These are phyloP conservation scores for Microdochium paspali DNA, from an alignment of 2,329 filamentous ascomycete genomes.

Conservation along the genomic window DNA sequence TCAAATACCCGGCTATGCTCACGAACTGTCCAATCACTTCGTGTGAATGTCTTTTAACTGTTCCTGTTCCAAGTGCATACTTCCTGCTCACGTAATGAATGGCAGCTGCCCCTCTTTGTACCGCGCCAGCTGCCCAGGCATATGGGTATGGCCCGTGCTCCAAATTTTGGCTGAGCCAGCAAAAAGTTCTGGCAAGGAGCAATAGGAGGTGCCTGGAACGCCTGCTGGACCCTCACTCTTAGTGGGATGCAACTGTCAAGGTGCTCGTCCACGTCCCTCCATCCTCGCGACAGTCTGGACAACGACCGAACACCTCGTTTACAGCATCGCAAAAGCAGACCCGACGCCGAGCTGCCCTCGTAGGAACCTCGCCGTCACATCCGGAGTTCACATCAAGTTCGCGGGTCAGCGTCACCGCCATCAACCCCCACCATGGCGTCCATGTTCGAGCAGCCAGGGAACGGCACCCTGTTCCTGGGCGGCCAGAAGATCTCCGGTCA, in stretches of 20 bases:
- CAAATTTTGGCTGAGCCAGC: slow-evolving; percentile 1
- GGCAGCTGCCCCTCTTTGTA: not conserved
- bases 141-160: not conserved
- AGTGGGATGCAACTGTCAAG: not conserved
- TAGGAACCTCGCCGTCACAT: not conserved
- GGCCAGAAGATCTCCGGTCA: slow-evolving; percentile 95
- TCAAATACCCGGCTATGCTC: too few relatives aligned
- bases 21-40: too few relatives aligned
- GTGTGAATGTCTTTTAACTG: too few relatives aligned
- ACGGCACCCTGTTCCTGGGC: slow-evolving; percentile 93
- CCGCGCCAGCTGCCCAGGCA: too few relatives aligned
- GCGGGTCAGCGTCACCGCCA: not conserved
- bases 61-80: too few relatives aligned
- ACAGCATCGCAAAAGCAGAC: not conserved
- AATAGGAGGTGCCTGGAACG: slow-evolving; percentile 1
- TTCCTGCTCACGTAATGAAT: too few relatives aligned
- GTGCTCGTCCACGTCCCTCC: not conserved
- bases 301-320: not conserved
- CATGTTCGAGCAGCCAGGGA: slow-evolving; percentile 91
- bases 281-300: not conserved
- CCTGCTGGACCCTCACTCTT: not conserved
- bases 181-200: not conserved
- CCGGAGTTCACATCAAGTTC: not conserved
- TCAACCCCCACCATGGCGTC: slow-evolving; percentile 60
- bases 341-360: not conserved